Percentiles rank a stretch among this genome's conserved stretches.
phyloP scores from a whole-genome alignment of 805 yeast species.

The Nakazawaea molendinolei region DNA sequence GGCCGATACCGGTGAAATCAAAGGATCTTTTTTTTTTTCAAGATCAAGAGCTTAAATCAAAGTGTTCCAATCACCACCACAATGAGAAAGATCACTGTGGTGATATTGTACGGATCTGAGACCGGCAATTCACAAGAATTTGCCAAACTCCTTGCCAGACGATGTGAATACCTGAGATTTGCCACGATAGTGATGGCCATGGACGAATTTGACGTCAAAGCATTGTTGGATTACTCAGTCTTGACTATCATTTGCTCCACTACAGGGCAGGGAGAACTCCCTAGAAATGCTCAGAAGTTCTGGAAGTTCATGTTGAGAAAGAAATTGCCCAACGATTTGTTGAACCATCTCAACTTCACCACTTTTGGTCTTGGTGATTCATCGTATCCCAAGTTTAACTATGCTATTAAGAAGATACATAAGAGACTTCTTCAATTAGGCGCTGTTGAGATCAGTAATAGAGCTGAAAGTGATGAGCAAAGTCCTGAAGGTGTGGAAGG shows the following conservation, averaged over 20 bases:
- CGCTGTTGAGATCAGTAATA: conserved; percentile 56
- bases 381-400: conserved; percentile 81
- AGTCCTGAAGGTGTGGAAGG: conserved; percentile 72
- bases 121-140: conserved; percentile 88
- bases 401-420: conserved; percentile 82
- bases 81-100: conserved; percentile 34
- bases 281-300: conserved; percentile 64
- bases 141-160: conserved; percentile 56
- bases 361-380: conserved; percentile 93
- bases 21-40: no score
- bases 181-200: conserved; percentile 42
- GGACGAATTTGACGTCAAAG: conserved; percentile 54
- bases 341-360: conserved; percentile 57
- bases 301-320: conserved; percentile 70
- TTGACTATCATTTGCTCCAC: conserved; percentile 72
- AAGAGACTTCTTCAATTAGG: conserved; percentile 77
- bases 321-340: conserved; percentile 51
- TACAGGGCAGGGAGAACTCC: conserved; percentile 93
- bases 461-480: conserved; percentile 90
- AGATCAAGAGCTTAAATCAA: no score
- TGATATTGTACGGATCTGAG: conserved; percentile 82
- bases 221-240: conserved; percentile 39
- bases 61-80: no score
- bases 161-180: conserved; percentile 48
- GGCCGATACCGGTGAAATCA: no score